phyloP scores from a whole-genome alignment of 2,329 filamentous ascomycete species.

The Diaporthe citriasiana region DNA sequence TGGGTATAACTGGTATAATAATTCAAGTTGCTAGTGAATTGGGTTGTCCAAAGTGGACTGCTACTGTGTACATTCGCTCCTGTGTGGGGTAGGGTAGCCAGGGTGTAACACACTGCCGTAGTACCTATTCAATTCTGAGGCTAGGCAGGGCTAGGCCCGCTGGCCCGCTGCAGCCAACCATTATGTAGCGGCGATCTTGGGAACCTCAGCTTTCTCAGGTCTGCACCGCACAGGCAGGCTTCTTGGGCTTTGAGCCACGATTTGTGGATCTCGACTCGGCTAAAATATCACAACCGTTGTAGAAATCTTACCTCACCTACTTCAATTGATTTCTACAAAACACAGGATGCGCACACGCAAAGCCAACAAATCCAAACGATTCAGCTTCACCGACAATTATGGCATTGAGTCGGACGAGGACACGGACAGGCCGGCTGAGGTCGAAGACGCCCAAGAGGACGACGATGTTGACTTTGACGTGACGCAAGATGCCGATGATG shows the following conservation, averaged over 20 bases:
- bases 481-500: conserved; percentile 11
- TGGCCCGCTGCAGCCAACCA: neutral
- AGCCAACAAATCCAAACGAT: conserved; percentile 40
- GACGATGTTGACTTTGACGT: conserved; percentile 35
- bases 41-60: neutral
- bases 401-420: conserved; percentile 39
- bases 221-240: neutral
- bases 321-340: neutral
- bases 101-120: neutral
- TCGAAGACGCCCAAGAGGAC: conserved; percentile 14
- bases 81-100: neutral
- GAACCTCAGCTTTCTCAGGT: conserved; percentile 4
- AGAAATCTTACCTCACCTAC: neutral
- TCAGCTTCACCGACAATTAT: conserved; percentile 34
- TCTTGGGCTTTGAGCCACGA: neutral
- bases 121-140: neutral
- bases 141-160: neutral
- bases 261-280: conserved; percentile 8
- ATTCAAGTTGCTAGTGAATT: neutral
- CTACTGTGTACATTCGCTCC: neutral
- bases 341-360: conserved; percentile 41
- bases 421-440: conserved; percentile 3
- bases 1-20: neutral
- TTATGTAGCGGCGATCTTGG: neutral
- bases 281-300: neutral